These are phyloP conservation scores for Noccaea bulbosa DNA, from an alignment of 345 rosid species.

Conservation along the genomic window DNA sequence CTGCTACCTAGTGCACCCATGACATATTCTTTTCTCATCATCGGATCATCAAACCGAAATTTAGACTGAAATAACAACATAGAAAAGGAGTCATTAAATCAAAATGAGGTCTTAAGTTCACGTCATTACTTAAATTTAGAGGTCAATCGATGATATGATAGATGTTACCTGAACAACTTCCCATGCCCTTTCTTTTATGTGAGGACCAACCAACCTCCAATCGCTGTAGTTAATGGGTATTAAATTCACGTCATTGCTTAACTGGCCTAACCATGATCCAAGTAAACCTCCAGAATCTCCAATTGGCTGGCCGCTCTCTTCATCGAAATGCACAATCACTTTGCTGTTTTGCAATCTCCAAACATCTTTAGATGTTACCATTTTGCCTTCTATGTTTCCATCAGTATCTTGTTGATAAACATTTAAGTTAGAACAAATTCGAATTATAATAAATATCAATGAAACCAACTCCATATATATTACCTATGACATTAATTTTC, in stretches of 20 bases:
- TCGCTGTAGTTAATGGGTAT: not conserved
- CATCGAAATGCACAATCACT: not conserved
- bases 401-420: not conserved
- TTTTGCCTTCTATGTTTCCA: not conserved
- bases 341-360: not conserved
- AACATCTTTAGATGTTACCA: not conserved
- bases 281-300: not conserved
- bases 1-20: not conserved
- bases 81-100: not conserved
- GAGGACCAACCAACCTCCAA: not conserved
- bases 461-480: no score
- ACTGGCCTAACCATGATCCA: not conserved
- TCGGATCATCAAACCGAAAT: conserved; percentile 2
- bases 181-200: not conserved
- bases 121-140: not conserved
- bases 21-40: not conserved
- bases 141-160: no score
- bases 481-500: no score
- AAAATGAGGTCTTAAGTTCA: no score
- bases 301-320: not conserved
- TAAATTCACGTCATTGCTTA: conserved; percentile 4
- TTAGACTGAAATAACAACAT: not conserved
- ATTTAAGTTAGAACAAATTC: no score
- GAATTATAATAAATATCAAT: no score
- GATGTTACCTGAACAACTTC: not conserved